Conservation (phyloP, 2,329 filamentous ascomycete species). For the Botrytis byssoidea region DNA sequence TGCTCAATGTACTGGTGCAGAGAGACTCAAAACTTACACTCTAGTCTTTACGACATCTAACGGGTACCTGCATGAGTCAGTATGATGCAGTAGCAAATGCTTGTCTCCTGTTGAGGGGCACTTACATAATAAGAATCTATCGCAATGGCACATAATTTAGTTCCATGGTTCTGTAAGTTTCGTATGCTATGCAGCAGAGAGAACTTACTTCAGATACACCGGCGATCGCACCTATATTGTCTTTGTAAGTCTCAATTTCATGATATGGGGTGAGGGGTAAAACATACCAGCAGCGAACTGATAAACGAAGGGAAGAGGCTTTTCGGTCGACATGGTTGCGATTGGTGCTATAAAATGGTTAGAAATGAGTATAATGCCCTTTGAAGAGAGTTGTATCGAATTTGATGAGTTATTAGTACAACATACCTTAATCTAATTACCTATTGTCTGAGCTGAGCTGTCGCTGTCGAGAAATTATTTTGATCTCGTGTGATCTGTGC, state of each 20-base stretch:
- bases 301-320: slow-evolving; percentile 88
- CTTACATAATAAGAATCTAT: slow-evolving; percentile 85
- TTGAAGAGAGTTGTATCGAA: not conserved
- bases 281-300: slow-evolving; percentile 84
- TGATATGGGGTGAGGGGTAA: slow-evolving; percentile 24
- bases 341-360: slow-evolving; percentile 7
- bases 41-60: slow-evolving; percentile 97
- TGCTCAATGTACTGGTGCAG: not conserved
- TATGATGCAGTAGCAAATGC: slow-evolving; percentile 14
- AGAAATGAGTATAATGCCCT: not conserved
- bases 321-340: slow-evolving; percentile 61
- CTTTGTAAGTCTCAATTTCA: slow-evolving; percentile 35
- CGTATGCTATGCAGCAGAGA: not conserved
- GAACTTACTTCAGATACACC: slow-evolving; percentile 89
- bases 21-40: slow-evolving; percentile 63
- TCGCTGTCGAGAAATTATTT: slow-evolving; percentile 9
- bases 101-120: slow-evolving; percentile 27
- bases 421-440: not conserved
- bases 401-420: not conserved
- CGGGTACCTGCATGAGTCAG: slow-evolving; percentile 72
- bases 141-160: slow-evolving; percentile 31
- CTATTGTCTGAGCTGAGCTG: not conserved
- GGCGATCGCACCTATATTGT: slow-evolving; percentile 73
- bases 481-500: slow-evolving; percentile 1
- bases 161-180: not conserved